These are phyloP conservation scores for Metarhizium humberi DNA, from an alignment of 2,329 filamentous ascomycete genomes.

Conservation along the genomic window DNA sequence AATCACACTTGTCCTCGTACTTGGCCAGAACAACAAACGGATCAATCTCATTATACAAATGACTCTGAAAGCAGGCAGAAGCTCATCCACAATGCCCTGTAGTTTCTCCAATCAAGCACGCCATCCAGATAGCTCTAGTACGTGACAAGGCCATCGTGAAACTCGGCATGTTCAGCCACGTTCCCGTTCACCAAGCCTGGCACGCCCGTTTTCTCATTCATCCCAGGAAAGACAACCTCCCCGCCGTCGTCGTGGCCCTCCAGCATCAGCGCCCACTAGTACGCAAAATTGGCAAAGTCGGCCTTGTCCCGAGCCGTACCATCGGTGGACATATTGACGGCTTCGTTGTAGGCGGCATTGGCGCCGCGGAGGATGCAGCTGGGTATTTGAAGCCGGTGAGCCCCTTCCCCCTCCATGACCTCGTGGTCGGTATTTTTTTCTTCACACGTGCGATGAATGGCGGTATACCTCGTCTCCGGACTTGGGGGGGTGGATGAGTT, in stretches of 20 bases:
- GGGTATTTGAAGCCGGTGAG: constrained; percentile 12
- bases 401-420: not conserved
- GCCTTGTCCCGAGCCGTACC: constrained; percentile 21
- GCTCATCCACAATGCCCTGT: too few relatives aligned
- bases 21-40: too few relatives aligned
- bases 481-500: too few relatives aligned
- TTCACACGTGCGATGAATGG: too few relatives aligned
- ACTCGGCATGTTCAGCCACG: constrained; percentile 28
- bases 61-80: too few relatives aligned
- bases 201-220: constrained; percentile 24
- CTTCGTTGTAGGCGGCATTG: constrained; percentile 29
- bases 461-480: too few relatives aligned
- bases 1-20: too few relatives aligned
- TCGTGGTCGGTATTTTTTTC: too few relatives aligned
- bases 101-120: constrained; percentile 11
- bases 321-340: constrained; percentile 19
- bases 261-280: constrained; percentile 15
- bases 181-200: constrained; percentile 27
- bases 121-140: constrained; percentile 18
- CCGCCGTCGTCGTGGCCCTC: constrained; percentile 20
- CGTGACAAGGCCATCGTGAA: constrained; percentile 17
- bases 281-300: constrained; percentile 23
- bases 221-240: constrained; percentile 24
- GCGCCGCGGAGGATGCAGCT: constrained; percentile 26
- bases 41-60: too few relatives aligned